Evolutionary conservation across 2,329 filamentous ascomycete species (phyloP).

Genomic region (Tolypocladium cylindrosporum): DNA sequence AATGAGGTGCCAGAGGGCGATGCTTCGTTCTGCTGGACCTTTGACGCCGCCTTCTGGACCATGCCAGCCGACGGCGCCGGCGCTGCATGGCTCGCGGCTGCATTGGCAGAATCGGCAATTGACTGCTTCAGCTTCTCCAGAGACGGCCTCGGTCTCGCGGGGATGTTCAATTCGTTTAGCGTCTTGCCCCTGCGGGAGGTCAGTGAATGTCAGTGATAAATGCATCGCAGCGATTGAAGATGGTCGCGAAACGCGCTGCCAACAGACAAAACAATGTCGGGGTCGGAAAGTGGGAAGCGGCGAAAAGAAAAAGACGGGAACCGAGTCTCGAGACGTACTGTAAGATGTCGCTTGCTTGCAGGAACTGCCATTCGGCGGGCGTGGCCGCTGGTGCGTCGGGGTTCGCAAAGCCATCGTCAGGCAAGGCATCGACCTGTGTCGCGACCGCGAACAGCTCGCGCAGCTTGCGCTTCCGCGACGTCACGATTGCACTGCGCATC

Average conservation of each 20-base stretch:
- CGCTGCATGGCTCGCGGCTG: conserved; percentile 7
- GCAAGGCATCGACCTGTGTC: conserved; percentile 55
- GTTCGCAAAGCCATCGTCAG: conserved; percentile 46
- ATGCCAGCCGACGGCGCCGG: conserved; percentile 1
- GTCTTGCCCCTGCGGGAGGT: conserved; percentile 23
- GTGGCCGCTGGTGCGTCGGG: conserved; percentile 45
- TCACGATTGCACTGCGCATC: conserved; percentile 55
- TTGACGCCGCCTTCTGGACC: conserved; percentile 4
- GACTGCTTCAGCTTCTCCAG: conserved; percentile 32
- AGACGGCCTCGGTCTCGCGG: conserved; percentile 33
- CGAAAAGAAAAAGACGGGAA: conserved; percentile 8
- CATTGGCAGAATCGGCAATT: conserved; percentile 18
- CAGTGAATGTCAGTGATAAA: conserved; percentile 4
- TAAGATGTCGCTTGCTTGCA: conserved; percentile 47
- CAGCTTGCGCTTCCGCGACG: conserved; percentile 83
- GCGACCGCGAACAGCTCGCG: conserved; percentile 76
- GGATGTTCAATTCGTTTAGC: conserved; percentile 44
- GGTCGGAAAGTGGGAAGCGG: conserved; percentile 8
- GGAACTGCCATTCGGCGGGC: conserved; percentile 43
- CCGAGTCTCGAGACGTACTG: conserved; percentile 37
- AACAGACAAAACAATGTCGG: background rate
- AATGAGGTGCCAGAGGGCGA: conserved; percentile 5
- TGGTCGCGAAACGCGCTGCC: conserved; percentile 4
- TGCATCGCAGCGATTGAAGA: background rate
- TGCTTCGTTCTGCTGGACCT: conserved; percentile 6